Evolutionary conservation across 306 rosid species (phyloP), one percentile per base, ranked within the genome.

Genomic region (Lithocarpus polystachyus): DNA sequence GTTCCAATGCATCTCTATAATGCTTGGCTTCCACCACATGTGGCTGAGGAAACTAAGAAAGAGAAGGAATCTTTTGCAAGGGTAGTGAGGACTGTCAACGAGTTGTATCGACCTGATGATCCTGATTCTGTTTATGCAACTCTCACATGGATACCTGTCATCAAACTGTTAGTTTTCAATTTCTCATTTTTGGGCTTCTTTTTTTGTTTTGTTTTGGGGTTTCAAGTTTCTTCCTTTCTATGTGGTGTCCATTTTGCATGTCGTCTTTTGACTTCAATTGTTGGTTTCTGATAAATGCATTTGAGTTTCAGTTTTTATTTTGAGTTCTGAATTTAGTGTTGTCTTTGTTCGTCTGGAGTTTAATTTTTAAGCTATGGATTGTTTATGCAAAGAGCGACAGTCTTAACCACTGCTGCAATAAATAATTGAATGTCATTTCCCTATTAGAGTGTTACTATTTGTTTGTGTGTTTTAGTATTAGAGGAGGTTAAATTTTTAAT

Each of bases 1-100:
- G 72, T 10, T 33, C 19, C 45, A 64, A 17, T 95, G 99, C 99
- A 95, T 91, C 96, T 93, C 76, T 90, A 93, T 85, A 95, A 95
- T 91, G 99, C 94, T 75, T 95, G 98, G 98, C 92, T 95, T 20
- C 99, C 98, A 5, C 94, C 97, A 51, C 99, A 96, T 6, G 96
- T 95, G 64, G 98, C 94, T 11, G 83, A 86, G 7, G 89, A 85
- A 40, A 85, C 98, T 60, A 80, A 75, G 77, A 86, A 72, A 28
- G 99, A 95, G 88, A 65, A 76, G 57, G 94, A 93, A 33, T 93
- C 99, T 33, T 95, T 93, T 82, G 77, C 93, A 1, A 90, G 92
- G 54, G 81, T 93, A 75, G 74, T 95, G 83, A 68, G 80, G 84
- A 29, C 87, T 45, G 88, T 90, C 79, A 88, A 82, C 77, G 82